phyloP scores from a whole-genome alignment of 2,329 filamentous ascomycete species.

The Lachnellula suecica region DNA sequence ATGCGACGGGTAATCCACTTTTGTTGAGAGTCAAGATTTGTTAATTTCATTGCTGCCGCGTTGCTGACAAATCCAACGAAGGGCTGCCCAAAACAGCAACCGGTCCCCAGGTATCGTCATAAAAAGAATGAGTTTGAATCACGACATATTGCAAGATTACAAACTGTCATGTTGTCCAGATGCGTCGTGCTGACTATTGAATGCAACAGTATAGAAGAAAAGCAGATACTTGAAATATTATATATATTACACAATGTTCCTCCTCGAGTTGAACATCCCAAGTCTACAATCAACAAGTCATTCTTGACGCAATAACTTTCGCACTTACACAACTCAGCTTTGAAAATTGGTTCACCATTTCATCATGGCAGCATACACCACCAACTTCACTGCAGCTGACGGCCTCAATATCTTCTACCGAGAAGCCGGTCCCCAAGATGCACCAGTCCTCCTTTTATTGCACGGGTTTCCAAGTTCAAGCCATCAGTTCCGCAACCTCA shows the following conservation, averaged over 20 bases:
- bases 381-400: slow-evolving; percentile 28
- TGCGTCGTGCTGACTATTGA: background rate
- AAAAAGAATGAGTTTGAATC: no score
- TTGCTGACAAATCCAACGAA: background rate
- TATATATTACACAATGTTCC: background rate
- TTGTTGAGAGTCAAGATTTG: background rate
- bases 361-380: slow-evolving; percentile 16
- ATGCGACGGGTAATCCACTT: background rate
- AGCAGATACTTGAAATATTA: background rate
- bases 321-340: no score
- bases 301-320: background rate
- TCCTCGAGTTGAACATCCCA: background rate
- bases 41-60: background rate
- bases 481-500: slow-evolving; percentile 44
- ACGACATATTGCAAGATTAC: no score
- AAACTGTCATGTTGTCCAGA: no score
- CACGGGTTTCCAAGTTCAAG: slow-evolving; percentile 47
- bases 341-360: no score
- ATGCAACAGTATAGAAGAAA: background rate
- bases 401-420: slow-evolving; percentile 43
- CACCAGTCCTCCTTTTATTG: slow-evolving; percentile 41
- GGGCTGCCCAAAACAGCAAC: no score
- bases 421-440: slow-evolving; percentile 30
- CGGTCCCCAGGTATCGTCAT: no score
- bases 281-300: background rate